Conservation (phyloP, 2,329 filamentous ascomycete genomes). For the Arthrobotrys sinensis region DNA sequence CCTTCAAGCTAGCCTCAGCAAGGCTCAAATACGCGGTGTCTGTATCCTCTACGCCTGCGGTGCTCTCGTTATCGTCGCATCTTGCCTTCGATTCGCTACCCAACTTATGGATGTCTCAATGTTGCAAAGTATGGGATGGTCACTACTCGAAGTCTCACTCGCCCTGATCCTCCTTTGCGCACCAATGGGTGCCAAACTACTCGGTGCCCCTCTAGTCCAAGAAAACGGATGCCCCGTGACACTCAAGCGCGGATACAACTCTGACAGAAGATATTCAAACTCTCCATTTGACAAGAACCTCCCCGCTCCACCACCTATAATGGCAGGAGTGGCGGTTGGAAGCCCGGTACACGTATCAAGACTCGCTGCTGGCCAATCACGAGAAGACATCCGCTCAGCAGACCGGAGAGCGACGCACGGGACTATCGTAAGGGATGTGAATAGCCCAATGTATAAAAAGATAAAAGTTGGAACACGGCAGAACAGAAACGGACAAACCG, state of each 20-base stretch:
- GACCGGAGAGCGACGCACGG: not conserved
- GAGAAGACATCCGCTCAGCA: constrained; percentile 7
- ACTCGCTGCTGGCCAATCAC: constrained; percentile 19
- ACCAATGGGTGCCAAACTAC: constrained; percentile 64
- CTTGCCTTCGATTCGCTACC: constrained; percentile 65
- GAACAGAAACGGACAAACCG: constrained; percentile 61
- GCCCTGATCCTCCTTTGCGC: constrained; percentile 63
- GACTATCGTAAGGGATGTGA: constrained; percentile 52
- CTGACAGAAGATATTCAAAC: constrained; percentile 48
- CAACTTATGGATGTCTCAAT: constrained; percentile 65
- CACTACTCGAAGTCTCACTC: constrained; percentile 63
- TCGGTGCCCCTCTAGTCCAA: constrained; percentile 61
- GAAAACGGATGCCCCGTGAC: constrained; percentile 49
- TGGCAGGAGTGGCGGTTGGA: constrained; percentile 14
- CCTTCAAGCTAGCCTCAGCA: constrained; percentile 62
- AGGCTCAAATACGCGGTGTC: constrained; percentile 61
- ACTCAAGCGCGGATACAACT: constrained; percentile 33
- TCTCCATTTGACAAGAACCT: constrained; percentile 54
- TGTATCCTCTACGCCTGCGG: constrained; percentile 62
- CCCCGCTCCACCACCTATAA: constrained; percentile 34
- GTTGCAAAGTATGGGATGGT: constrained; percentile 65
- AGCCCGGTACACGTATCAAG: constrained; percentile 28
- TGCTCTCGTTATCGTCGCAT: constrained; percentile 64
- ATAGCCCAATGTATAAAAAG: constrained; percentile 61
- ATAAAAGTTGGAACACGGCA: constrained; percentile 62